Conservation (phyloP, 208 protist genomes). For the Jaenimonas drosophilae region DNA sequence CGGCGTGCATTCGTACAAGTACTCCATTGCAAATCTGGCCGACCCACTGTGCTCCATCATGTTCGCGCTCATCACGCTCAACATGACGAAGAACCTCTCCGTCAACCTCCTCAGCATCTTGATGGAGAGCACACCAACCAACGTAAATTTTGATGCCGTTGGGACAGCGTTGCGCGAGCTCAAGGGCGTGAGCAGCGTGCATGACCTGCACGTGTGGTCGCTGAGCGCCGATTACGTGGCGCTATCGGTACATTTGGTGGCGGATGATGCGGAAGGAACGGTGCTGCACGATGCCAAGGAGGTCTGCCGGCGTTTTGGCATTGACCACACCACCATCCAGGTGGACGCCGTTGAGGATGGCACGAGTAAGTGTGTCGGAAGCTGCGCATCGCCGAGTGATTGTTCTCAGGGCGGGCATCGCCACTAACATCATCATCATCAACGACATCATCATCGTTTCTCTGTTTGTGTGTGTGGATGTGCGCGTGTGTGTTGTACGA, state of each 20-base stretch:
- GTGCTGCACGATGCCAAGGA: conserved; percentile 56
- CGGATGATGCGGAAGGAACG: conserved; percentile 13
- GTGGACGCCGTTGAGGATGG: conserved; percentile 51
- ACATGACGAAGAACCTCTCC: conserved; percentile 68
- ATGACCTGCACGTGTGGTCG: conserved; percentile 89
- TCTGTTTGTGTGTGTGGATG: too few species aligned
- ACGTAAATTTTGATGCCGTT: conserved; percentile 46
- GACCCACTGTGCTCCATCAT: conserved; percentile 82
- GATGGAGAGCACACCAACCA: conserved; percentile 80
- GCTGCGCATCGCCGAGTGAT: too few species aligned
- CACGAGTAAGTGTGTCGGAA: conserved; percentile 10
- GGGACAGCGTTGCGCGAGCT: conserved; percentile 36
- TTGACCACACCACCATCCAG: conserved; percentile 87
- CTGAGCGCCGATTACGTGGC: conserved; percentile 69
- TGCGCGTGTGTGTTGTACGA: too few species aligned
- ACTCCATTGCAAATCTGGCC: conserved; percentile 77
- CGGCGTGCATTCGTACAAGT: conserved; percentile 25
- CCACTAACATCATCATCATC: too few species aligned
- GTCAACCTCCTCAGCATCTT: conserved; percentile 72
- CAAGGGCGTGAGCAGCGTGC: conserved; percentile 60
- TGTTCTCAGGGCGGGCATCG: too few species aligned
- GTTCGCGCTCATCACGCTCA: conserved; percentile 83
- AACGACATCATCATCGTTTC: too few species aligned
- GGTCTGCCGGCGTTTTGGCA: conserved; percentile 49
- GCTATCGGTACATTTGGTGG: conserved; percentile 75